Conservation (phyloP, 257 asterid species). For the Haberlea rhodopensis region DNA sequence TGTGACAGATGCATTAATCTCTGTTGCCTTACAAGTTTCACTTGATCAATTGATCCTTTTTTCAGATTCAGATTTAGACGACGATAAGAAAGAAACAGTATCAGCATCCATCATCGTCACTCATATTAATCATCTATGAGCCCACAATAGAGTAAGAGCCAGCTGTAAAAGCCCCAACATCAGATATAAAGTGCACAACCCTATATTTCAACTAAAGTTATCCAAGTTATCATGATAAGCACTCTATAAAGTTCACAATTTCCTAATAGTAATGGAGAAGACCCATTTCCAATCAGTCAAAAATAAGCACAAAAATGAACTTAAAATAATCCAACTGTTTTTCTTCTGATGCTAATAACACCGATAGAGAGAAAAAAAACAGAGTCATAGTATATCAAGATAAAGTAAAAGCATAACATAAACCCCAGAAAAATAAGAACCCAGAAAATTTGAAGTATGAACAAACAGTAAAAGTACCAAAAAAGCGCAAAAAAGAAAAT, state of each 20-base stretch:
- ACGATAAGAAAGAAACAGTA: neutral
- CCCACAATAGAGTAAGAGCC: conserved; percentile 12
- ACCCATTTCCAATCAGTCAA: no score
- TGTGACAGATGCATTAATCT: conserved; percentile 13
- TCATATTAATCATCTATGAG: neutral
- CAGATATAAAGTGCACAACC: conserved; percentile 1
- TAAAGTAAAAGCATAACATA: conserved; percentile 17
- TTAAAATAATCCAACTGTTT: conserved; percentile 13
- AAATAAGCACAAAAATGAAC: neutral
- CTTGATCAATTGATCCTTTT: conserved; percentile 10
- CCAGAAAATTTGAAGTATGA: conserved; percentile 25
- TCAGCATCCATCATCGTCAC: conserved; percentile 4
- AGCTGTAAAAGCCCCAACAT: conserved; percentile 22
- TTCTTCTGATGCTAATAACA: conserved; percentile 4
- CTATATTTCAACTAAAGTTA: conserved; percentile 5
- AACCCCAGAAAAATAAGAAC: conserved; percentile 25
- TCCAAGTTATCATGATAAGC: conserved; percentile 10
- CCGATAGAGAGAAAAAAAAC: conserved; percentile 23
- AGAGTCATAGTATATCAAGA: conserved; percentile 24
- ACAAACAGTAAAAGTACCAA: conserved; percentile 10
- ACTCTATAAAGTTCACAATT: conserved; percentile 12
- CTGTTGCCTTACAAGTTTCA: neutral
- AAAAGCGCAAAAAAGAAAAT: conserved; percentile 25
- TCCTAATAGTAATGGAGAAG: conserved; percentile 2
- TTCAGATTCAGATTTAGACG: neutral